phyloP scores from a whole-genome alignment of 2,329 filamentous ascomycete genomes.

The Lachnellula cervina region DNA sequence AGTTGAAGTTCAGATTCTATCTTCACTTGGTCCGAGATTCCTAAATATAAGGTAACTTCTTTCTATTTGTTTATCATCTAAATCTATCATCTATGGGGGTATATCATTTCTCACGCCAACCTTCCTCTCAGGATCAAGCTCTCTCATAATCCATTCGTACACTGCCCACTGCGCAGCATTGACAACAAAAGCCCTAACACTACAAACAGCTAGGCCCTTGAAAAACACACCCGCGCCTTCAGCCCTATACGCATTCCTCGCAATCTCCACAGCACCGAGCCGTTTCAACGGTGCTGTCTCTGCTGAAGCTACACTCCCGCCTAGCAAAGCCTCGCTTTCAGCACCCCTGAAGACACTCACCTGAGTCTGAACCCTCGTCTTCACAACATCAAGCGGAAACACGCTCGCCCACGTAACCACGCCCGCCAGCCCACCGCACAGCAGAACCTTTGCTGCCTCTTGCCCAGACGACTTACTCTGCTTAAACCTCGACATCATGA shows the following conservation, averaged over 20 bases:
- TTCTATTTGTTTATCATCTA: not conserved
- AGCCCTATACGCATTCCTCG: slow-evolving; percentile 59
- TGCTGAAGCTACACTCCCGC: slow-evolving; percentile 16
- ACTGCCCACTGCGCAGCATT: slow-evolving; percentile 92
- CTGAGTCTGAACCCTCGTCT: slow-evolving; percentile 86
- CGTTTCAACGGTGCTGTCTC: slow-evolving; percentile 23
- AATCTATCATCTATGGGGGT: slow-evolving; percentile 6
- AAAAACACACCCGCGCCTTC: slow-evolving; percentile 64
- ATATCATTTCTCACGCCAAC: not conserved
- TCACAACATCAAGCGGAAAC: slow-evolving; percentile 88
- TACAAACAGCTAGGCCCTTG: slow-evolving; percentile 73
- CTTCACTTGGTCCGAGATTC: not conserved
- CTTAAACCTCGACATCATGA: slow-evolving; percentile 35
- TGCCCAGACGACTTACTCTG: slow-evolving; percentile 35
- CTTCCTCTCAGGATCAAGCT: slow-evolving; percentile 34
- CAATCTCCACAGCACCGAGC: slow-evolving; percentile 56
- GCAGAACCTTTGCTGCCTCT: slow-evolving; percentile 58
- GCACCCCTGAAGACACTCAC: slow-evolving; percentile 27
- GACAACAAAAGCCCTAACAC: slow-evolving; percentile 80
- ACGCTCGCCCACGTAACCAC: slow-evolving; percentile 85
- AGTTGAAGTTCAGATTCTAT: too few species aligned
- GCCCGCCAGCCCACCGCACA: slow-evolving; percentile 84
- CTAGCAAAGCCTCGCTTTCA: slow-evolving; percentile 32
- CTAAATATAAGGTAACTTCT: not conserved
- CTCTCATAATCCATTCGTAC: slow-evolving; percentile 81